These are phyloP conservation scores for Phytophthora parvispora DNA, from an alignment of 352 stramenopile genomes.

Conservation along the genomic window DNA sequence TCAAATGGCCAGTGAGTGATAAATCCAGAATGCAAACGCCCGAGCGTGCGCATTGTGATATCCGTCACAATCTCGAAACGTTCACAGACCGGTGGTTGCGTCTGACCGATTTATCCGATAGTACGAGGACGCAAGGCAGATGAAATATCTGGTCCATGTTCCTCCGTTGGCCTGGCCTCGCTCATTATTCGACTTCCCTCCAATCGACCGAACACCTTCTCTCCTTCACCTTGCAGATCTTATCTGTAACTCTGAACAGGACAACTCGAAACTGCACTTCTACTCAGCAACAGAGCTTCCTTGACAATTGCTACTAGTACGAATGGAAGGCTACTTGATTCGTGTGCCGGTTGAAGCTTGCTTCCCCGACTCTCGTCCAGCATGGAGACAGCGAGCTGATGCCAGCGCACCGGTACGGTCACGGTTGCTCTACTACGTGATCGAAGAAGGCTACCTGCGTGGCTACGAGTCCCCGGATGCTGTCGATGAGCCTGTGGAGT, in stretches of 20 bases:
- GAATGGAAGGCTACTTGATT: conserved; percentile 84
- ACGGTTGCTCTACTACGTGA: conserved; percentile 70
- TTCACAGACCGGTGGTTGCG: conserved; percentile 5
- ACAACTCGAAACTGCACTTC: background rate
- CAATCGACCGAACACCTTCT: conserved; percentile 1
- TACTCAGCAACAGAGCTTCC: background rate
- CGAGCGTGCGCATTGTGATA: conserved; percentile 12
- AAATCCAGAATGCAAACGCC: conserved; percentile 2
- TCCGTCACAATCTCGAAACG: conserved; percentile 26
- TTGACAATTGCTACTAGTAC: background rate
- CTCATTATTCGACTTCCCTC: conserved; percentile 22
- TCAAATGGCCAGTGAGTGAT: background rate
- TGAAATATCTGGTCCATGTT: conserved; percentile 14
- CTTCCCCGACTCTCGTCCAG: conserved; percentile 31
- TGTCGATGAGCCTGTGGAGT: conserved; percentile 51
- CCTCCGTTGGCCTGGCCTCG: conserved; percentile 8
- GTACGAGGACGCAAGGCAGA: conserved; percentile 9
- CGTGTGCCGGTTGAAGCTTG: conserved; percentile 52
- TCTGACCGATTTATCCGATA: conserved; percentile 34
- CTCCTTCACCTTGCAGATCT: background rate
- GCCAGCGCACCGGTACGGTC: conserved; percentile 17
- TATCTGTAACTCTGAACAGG: conserved; percentile 2
- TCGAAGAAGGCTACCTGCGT: conserved; percentile 70
- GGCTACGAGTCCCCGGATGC: conserved; percentile 56
- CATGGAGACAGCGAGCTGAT: conserved; percentile 26